Base-by-base conservation (phyloP, 2,329 filamentous ascomycete genomes). In the Sclerotinia borealis region DNA sequence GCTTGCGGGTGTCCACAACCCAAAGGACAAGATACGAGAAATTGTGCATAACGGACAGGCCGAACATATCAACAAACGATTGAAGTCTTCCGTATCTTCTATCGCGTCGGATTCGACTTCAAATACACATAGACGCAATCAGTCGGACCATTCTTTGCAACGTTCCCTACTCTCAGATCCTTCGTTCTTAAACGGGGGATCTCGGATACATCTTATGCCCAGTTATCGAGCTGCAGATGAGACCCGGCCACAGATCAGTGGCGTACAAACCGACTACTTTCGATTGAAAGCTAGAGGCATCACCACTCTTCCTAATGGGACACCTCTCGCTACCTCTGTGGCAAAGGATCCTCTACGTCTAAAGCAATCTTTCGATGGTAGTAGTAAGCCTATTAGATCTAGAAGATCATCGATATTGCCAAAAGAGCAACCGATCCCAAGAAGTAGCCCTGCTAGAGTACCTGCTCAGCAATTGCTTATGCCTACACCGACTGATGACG, bases 261-360 rank as follows among this genome's bases (percentile, higher is more conserved):
- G 73, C 5, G 73, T 75, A 7, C 66, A 73, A 43, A 74, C 73
- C 4, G 73, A 75, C 62, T 75, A 75, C 60, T 75, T 75, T 59
- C 69, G 74, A 25, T 64, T 75, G 17, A 75, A 75, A 66, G 74
- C 74, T 13, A 68, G 74, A 49, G 74, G 74, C 3, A 74, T 75
- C 10, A 65, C 63, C 3, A 75, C 72, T 34, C 65, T 74, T 22
- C 68, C 68, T 15, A 63, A 72, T 59, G 72, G 73, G 15, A 69
- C 68, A 11, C 69, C 72, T 45, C 64, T 74, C 45, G 73, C 73
- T 25, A 70, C 43, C 34, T 71, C 72, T 19, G 73, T 67, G 6
- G 71, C 70, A 15, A 70, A 66, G 7, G 47, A 67, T 25, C 63
- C 70, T 31, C 45, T 72, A 8, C 69, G 64, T 22, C 58, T 63